Evolutionary conservation across 2,329 filamentous ascomycete genomes (phyloP).

Genomic region (Tolypocladium pustulatum): DNA sequence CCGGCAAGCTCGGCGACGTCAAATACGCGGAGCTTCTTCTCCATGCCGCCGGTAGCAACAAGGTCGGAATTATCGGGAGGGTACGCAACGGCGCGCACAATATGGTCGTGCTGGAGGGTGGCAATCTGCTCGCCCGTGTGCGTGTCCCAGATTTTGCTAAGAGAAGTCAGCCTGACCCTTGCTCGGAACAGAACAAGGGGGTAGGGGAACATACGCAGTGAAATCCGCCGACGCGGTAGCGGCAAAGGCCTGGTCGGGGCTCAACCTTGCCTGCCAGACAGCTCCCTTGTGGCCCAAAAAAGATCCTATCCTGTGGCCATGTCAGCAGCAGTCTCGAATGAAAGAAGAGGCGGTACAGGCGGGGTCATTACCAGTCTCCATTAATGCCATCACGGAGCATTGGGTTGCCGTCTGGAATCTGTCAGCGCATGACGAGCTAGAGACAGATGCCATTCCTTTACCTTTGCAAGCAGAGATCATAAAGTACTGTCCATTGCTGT

Average conservation of each 20-base stretch:
- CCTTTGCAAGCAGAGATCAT: slow-evolving; percentile 90
- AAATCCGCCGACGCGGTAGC: slow-evolving; percentile 96
- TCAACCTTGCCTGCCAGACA: slow-evolving; percentile 91
- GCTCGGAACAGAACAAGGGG: no score
- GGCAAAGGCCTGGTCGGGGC: slow-evolving; percentile 75
- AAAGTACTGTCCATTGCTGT: slow-evolving; percentile 79
- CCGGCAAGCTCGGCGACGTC: slow-evolving; percentile 58
- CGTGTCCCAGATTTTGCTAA: slow-evolving; percentile 92
- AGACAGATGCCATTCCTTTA: slow-evolving; percentile 22
- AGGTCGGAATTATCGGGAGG: slow-evolving; percentile 72
- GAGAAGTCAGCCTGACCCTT: slow-evolving; percentile 10
- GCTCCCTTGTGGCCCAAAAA: slow-evolving; percentile 98
- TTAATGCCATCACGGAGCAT: slow-evolving; percentile 96
- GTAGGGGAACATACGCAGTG: slow-evolving; percentile 57
- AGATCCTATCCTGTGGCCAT: slow-evolving; percentile 73
- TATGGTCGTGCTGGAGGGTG: slow-evolving; percentile 85
- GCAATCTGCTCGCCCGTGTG: slow-evolving; percentile 83
- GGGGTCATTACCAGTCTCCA: slow-evolving; percentile 64
- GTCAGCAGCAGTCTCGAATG: slow-evolving; percentile 5
- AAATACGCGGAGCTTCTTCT: slow-evolving; percentile 94
- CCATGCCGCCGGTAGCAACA: slow-evolving; percentile 85
- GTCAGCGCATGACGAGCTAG: slow-evolving; percentile 10
- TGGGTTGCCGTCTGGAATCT: slow-evolving; percentile 73
- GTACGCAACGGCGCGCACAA: slow-evolving; percentile 89
- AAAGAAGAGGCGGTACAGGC: not conserved